Evolutionary conservation across 345 rosid genomes (phyloP).

Genomic region (Eucalyptus decipiens): DNA sequence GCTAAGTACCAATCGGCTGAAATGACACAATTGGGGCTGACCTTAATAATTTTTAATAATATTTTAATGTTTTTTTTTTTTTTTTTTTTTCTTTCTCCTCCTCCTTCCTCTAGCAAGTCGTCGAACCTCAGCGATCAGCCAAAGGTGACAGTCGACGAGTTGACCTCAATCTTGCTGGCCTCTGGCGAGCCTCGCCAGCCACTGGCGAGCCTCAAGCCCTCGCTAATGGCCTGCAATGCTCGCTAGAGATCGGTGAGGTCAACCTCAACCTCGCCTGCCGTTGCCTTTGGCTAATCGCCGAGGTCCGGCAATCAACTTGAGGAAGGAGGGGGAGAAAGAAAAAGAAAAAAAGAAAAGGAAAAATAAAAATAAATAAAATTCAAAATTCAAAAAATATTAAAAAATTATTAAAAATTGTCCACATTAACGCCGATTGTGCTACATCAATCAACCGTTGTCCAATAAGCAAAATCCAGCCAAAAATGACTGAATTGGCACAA

Average conservation of each 20-base stretch:
- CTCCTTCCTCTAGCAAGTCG: too few species aligned
- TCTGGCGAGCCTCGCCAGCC: fast-evolving
- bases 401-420: too few species aligned
- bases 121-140: fast-evolving
- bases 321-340: too few species aligned
- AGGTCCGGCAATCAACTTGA: fast-evolving
- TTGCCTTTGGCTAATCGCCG: fast-evolving
- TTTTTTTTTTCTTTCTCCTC: too few species aligned
- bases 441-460: fast-evolving
- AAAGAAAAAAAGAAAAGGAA: fast-evolving
- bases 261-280: fast-evolving
- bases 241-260: fast-evolving
- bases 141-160: fast-evolving
- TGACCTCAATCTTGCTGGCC: too few species aligned
- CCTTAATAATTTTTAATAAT: too few species aligned
- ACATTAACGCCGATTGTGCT: fast-evolving
- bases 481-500: fast-evolving
- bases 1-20: fast-evolving
- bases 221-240: fast-evolving
- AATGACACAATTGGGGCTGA: fast-evolving
- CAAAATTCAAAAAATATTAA: too few species aligned
- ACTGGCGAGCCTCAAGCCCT: too few species aligned
- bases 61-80: too few species aligned
- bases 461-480: too few species aligned
- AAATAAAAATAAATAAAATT: too few species aligned